phyloP scores from a whole-genome alignment of 768 basidiomycete species.

The Lentinula boryana region DNA sequence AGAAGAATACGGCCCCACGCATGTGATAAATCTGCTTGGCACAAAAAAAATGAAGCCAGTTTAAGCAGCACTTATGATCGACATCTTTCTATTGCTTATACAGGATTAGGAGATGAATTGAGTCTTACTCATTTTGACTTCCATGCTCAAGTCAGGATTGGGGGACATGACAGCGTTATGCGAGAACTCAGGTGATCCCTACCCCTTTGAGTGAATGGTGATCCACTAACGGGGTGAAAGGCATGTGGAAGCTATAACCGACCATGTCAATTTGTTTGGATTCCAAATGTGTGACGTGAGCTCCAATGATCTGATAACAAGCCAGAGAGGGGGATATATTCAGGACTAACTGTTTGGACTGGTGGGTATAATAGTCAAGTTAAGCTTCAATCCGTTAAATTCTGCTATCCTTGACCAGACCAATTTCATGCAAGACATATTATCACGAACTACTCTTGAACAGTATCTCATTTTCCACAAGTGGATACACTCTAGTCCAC shows the following conservation, averaged over 20 bases:
- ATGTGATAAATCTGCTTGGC: conserved; percentile 89
- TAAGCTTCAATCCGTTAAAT: background rate
- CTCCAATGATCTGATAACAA: conserved; percentile 68
- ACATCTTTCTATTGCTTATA: conserved; percentile 65
- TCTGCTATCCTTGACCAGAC: conserved; percentile 82
- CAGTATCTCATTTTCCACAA: conserved; percentile 79
- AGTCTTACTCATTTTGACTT: conserved; percentile 92
- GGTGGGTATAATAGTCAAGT: conserved; percentile 40
- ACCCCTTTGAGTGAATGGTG: background rate
- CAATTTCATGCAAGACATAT: conserved; percentile 94
- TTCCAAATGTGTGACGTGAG: conserved; percentile 75
- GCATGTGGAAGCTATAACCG: conserved; percentile 49
- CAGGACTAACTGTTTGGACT: conserved; percentile 92
- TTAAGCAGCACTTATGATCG: conserved; percentile 79
- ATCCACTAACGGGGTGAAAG: conserved; percentile 28
- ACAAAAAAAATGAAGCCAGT: conserved; percentile 83
- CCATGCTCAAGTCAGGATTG: conserved; percentile 71
- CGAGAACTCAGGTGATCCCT: conserved; percentile 57
- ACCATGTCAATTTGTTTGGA: conserved; percentile 73
- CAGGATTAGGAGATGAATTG: conserved; percentile 59
- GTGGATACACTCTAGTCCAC: conserved; percentile 58
- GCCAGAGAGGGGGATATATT: conserved; percentile 91
- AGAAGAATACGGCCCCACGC: conserved; percentile 78
- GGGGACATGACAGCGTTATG: conserved; percentile 84
- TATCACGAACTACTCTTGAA: conserved; percentile 77